Conservation (phyloP, 2,329 filamentous ascomycete genomes). For the Onygena corvina region DNA sequence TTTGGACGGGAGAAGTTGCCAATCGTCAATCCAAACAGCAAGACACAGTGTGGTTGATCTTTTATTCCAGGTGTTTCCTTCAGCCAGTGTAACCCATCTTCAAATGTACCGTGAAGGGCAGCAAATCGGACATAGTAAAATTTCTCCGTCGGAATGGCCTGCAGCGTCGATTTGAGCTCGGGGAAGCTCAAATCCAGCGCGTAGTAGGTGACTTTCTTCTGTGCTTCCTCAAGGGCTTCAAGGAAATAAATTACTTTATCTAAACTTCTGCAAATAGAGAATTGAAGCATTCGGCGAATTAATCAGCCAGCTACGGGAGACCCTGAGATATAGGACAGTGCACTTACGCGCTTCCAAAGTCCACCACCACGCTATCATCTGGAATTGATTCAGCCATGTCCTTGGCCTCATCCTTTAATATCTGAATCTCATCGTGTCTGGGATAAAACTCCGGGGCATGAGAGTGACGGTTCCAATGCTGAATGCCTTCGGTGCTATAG, state of each 20-base stretch:
- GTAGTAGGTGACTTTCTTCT: constrained; percentile 4
- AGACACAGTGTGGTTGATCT: not conserved
- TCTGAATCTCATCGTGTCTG: not conserved
- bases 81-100: not conserved
- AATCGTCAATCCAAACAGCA: not conserved
- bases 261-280: not conserved
- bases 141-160: not conserved
- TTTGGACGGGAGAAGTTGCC: not conserved
- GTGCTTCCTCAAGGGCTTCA: not conserved
- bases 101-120: constrained; percentile 4
- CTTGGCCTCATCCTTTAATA: not conserved
- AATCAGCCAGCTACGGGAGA: not conserved
- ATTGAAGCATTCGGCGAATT: not conserved
- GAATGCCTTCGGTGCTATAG: constrained; percentile 1
- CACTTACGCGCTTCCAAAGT: constrained; percentile 3
- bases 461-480: constrained; percentile 1
- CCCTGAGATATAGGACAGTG: not conserved
- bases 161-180: not conserved
- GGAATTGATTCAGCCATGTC: not conserved
- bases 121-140: not conserved
- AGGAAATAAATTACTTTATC: constrained; percentile 5
- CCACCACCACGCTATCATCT: constrained; percentile 3
- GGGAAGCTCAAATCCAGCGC: not conserved
- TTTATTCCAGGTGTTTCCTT: not conserved
- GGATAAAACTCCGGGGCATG: constrained; percentile 1